Evolutionary conservation across 2,329 filamentous ascomycete species (phyloP).

Genomic region (Ophiocordyceps polyrhachis-furcata): DNA sequence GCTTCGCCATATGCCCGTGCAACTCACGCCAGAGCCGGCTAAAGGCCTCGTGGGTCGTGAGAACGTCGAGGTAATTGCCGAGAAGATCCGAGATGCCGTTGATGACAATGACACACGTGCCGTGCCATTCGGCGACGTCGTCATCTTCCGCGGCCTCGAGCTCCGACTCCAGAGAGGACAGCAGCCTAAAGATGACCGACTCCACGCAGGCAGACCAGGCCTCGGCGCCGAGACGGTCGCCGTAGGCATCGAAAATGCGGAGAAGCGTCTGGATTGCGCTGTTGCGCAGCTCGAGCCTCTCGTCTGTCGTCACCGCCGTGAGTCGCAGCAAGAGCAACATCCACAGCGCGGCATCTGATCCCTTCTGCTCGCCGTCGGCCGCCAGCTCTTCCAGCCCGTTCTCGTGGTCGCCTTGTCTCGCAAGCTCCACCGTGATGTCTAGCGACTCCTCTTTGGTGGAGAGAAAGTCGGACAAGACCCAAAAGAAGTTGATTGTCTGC

Average conservation of each 20-base stretch:
- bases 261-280: constrained; percentile 83
- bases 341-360: constrained; percentile 57
- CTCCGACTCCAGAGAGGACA: constrained; percentile 48
- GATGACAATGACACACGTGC: constrained; percentile 57
- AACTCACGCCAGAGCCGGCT: constrained; percentile 58
- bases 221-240: constrained; percentile 56
- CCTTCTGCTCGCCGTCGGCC: constrained; percentile 35
- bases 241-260: constrained; percentile 81
- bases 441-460: constrained; percentile 39
- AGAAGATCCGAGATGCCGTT: constrained; percentile 56
- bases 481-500: constrained; percentile 83
- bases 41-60: constrained; percentile 49
- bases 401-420: constrained; percentile 22
- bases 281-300: constrained; percentile 58
- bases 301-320: constrained; percentile 51
- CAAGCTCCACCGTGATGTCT: constrained; percentile 36
- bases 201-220: constrained; percentile 74
- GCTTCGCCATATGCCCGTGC: constrained; percentile 44
- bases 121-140: constrained; percentile 40
- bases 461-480: constrained; percentile 83
- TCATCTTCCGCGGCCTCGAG: constrained; percentile 21
- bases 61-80: constrained; percentile 55
- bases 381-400: constrained; percentile 39
- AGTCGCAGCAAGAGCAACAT: constrained; percentile 56
- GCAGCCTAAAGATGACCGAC: constrained; percentile 60